Evolutionary conservation across 1,139 yeast species (phyloP), one percentile per base, ranked within the genome.

Genomic region (Kazachstania sp.): DNA sequence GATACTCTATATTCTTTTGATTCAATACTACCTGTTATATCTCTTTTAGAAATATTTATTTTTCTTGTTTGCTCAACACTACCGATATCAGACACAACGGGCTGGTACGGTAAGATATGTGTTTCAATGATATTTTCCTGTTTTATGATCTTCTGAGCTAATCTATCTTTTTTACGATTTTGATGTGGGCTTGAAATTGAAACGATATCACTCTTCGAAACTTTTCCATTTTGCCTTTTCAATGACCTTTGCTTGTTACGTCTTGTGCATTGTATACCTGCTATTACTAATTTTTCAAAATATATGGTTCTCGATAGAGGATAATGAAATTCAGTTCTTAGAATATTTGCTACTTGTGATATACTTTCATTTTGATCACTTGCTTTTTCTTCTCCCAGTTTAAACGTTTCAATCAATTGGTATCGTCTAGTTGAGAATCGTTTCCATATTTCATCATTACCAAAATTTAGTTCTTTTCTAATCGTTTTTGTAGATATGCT

Each of bases 301-400:
- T 90, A 97, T 1, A 71, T 68, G 36, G 79, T 68, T 29, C 77
- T 71, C 3, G 74, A 76, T 8, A 67, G 68, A 0, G 81, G 76
- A 61, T 82, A 88, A 15, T 79, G 78, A 59, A 86, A 92, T 67
- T 92, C 97, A 2, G 71, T 69, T 55, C 95, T 70, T 45, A 92
- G 70, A 6, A 81, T 74, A 49, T 79, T 78, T 0, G 97, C 95
- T 32, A 94, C 94, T 45, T 77, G 74, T 44, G 73, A 71, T 43
- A 92, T 87, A 55, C 83, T 83, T 29, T 75, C 78, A 56, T 90
- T 97, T 64, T 92, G 97, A 62, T 90, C 97, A 48, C 90, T 80
- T 1, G 97, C 97, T 68, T 87, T 88, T 52, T 79, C 79, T 26
- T 81, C 75, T 54, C 88, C 79, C 47, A 92, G 71, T 45, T 81